Evolutionary conservation across 2,329 filamentous ascomycete species (phyloP), one percentile per base, ranked within the genome.

Genomic region (Ascocoryne sarcoides): DNA sequence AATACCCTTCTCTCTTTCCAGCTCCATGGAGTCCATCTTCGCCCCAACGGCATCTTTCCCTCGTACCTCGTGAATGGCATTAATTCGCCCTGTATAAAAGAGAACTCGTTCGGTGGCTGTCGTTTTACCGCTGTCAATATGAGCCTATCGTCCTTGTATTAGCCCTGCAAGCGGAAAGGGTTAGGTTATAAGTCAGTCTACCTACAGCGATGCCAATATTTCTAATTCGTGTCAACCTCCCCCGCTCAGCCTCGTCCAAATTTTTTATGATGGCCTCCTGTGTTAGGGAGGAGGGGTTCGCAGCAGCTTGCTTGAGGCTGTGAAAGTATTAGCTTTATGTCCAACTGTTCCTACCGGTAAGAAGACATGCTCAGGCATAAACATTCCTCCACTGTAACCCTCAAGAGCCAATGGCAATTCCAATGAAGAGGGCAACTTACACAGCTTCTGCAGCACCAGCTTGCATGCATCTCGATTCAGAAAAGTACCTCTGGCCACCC

Each of bases 1-100:
- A 62, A 98, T 98, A 57, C 92, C 92, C 70, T 95, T 95, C 64
- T 96, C 92, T 65, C 92, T 76, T 68, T 98, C 92, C 53, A 98
- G 72, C 55, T 98, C 92, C 92, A 98, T 98, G 18, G 89, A 95
- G 70, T 98, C 92, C 92, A 98, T 98, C 71, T 98, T 98, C 46
- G 92, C 92, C 50, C 92, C 92, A 30, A 95, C 88, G 26, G 84
- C 78, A 73, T 98, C 92, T 60, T 90, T 89, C 44, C 88, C 88
- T 58, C 92, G 79, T 32, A 98, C 92, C 67, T 98, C 92, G 69
- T 98, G 92, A 57, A 98, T 96, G 21, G 86, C 76, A 62, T 93
- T 93, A 67, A 95, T 95, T 60, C 92, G 83, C 51, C 92, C 92
- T 40, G 92, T 96, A 65, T 98, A 98, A 75, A 89, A 98, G 42